These are phyloP conservation scores for Monotropa hypopitys DNA, from an alignment of 179 eudicot species.

Conservation along the genomic window DNA sequence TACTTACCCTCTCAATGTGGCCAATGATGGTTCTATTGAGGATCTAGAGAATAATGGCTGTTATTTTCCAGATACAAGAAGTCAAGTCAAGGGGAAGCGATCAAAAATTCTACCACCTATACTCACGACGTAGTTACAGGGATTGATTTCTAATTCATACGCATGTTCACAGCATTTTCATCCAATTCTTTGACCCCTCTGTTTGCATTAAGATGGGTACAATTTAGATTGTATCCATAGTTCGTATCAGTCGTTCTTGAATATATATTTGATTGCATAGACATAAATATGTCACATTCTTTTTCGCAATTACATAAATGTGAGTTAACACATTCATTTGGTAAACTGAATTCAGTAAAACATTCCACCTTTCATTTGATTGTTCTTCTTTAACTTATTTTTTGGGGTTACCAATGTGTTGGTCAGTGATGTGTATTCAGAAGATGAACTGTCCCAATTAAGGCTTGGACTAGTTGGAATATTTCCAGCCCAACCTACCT, in stretches of 20 bases:
- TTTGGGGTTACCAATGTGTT: background rate
- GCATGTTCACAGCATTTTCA: background rate
- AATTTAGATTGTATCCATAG: background rate
- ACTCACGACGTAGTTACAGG: conserved; percentile 48
- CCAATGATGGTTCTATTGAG: conserved; percentile 40
- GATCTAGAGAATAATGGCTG: conserved; percentile 28
- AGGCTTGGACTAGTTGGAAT: background rate
- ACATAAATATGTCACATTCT: background rate
- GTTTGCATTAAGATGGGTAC: background rate
- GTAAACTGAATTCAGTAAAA: background rate
- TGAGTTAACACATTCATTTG: background rate
- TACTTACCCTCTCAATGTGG: conserved; percentile 54
- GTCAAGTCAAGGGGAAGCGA: conserved; percentile 60
- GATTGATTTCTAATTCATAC: background rate
- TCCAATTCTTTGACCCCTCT: background rate
- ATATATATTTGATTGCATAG: background rate
- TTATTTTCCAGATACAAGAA: conserved; percentile 68
- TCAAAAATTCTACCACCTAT: conserved; percentile 67
- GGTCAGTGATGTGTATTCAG: background rate
- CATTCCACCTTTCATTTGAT: background rate
- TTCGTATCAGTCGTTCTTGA: background rate
- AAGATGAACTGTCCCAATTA: background rate
- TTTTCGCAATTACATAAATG: background rate
- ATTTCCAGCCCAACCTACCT: background rate
- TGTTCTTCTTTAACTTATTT: background rate